These are phyloP conservation scores for rapeseed (Brassica napus) DNA, from an alignment of 345 rosid genomes.

Conservation along the genomic window Da-Ae NC_063451.1:41598501-41599000, in stretches of 20 bases:
- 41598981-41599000: too few species aligned
- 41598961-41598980: too few species aligned
- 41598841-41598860: slow-evolving; percentile 23
- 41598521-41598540: not conserved
- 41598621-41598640: slow-evolving; percentile 29
- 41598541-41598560: slow-evolving; percentile 6
- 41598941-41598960: too few species aligned
- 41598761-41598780: not conserved
- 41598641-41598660: not conserved
- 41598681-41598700: slow-evolving; percentile 11
- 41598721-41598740: not conserved
- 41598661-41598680: not conserved
- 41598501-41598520: not conserved
- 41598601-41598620: slow-evolving; percentile 42
- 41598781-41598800: slow-evolving; percentile 14
- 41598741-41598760: not conserved
- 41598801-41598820: slow-evolving; percentile 22
- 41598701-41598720: not conserved
- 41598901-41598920: not conserved
- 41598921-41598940: too few species aligned
- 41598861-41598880: slow-evolving; percentile 2
- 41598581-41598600: slow-evolving; percentile 34
- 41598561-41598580: slow-evolving; percentile 38
- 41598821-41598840: slow-evolving; percentile 19
- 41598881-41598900: slow-evolving; percentile 1